A percentile compares a stretch with the other conserved stretches of the same genome.
Conservation (phyloP, 345 rosid species). For the Salix suchowensis region DNA sequence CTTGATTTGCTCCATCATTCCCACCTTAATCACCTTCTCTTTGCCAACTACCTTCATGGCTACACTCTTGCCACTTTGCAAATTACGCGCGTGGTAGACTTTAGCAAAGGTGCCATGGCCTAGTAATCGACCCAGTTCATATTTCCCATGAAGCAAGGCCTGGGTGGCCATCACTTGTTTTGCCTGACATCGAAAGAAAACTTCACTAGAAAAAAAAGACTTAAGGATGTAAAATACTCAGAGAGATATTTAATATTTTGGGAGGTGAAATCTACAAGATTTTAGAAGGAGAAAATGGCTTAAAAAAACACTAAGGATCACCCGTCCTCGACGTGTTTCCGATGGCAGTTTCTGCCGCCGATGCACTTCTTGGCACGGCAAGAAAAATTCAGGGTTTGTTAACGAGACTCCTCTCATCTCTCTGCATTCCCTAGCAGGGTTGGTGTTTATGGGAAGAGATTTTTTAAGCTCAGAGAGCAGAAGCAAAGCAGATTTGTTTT, state of each 20-base stretch:
- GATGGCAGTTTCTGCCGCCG: conserved; percentile 88
- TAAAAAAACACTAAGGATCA: conserved; percentile 28
- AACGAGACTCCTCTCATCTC: conserved; percentile 35
- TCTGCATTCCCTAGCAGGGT: conserved; percentile 39
- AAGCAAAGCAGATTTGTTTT: background rate
- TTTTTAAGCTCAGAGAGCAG: background rate
- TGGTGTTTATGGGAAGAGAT: background rate
- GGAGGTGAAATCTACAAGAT: background rate
- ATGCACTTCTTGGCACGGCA: conserved; percentile 39
- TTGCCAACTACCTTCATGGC: conserved; percentile 91
- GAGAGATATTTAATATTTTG: background rate
- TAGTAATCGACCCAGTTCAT: conserved; percentile 76
- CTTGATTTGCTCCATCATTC: conserved; percentile 88
- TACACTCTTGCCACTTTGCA: conserved; percentile 53
- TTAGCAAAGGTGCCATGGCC: conserved; percentile 93
- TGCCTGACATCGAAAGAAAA: background rate
- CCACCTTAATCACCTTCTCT: conserved; percentile 74
- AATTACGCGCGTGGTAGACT: conserved; percentile 67
- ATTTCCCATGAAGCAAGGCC: conserved; percentile 61
- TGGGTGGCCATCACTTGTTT: conserved; percentile 13
- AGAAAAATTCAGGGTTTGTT: conserved; percentile 15
- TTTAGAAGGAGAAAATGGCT: background rate
- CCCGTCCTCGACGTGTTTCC: conserved; percentile 97
- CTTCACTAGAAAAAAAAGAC: background rate
- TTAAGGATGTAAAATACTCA: background rate